Evolutionary conservation across 2,329 filamentous ascomycete genomes (phyloP).

Genomic region (Claviceps maximensis): DNA sequence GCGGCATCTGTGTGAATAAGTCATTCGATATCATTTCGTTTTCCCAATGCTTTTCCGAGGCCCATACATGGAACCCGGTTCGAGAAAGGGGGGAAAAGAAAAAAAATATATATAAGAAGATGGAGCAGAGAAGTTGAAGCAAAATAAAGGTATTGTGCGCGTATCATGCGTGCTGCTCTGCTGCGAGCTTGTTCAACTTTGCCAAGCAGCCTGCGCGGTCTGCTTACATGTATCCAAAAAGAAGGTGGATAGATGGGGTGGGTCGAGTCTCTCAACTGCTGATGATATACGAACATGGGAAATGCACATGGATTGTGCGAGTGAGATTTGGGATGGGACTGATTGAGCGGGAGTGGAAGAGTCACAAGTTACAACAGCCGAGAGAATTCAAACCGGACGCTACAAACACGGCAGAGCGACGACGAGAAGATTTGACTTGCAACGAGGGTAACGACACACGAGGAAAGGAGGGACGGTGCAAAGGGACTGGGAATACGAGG

Average conservation of each 20-base stretch:
- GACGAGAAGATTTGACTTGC: no score
- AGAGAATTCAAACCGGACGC: background rate
- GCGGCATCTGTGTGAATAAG: constrained; percentile 21
- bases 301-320: background rate
- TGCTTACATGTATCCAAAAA: constrained; percentile 2
- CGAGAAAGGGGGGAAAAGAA: no score
- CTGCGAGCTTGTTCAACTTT: background rate
- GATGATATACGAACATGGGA: background rate
- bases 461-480: background rate
- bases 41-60: constrained; percentile 3
- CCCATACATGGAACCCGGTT: no score
- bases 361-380: background rate
- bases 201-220: background rate
- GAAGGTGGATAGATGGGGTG: background rate
- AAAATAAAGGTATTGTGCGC: background rate
- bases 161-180: background rate
- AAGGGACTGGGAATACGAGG: background rate
- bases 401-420: background rate
- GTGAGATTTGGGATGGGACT: background rate
- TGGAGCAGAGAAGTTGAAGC: no score
- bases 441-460: background rate
- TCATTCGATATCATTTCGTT: constrained; percentile 15
- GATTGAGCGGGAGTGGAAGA: background rate
- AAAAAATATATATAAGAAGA: background rate
- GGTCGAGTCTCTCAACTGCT: background rate